phyloP scores from a whole-genome alignment of 331 rosid species.

The Rosa hybrid region DNA sequence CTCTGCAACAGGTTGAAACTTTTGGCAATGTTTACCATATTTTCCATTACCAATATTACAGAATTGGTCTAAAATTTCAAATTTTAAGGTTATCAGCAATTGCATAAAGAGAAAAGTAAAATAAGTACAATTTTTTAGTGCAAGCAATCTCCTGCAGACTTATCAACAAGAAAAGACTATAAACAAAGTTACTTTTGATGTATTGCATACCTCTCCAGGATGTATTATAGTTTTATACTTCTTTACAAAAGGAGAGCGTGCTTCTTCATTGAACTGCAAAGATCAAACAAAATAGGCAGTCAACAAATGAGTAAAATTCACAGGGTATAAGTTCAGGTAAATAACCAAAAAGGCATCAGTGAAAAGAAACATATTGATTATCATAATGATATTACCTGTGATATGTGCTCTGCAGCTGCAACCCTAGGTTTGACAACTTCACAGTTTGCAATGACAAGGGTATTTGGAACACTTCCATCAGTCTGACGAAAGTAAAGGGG shows the following conservation, averaged over 20 bases:
- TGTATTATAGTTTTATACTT: conserved; percentile 43
- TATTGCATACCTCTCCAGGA: conserved; percentile 41
- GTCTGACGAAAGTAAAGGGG: conserved; percentile 27
- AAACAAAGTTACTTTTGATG: background rate
- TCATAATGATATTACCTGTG: conserved; percentile 28
- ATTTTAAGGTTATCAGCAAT: background rate
- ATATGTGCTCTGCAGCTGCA: conserved; percentile 47
- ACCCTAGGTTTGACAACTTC: conserved; percentile 46
- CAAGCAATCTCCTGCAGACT: background rate
- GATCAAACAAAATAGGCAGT: background rate
- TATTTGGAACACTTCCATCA: conserved; percentile 41
- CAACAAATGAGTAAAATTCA: background rate
- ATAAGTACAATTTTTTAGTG: background rate
- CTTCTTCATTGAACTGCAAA: conserved; percentile 45
- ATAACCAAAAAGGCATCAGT: background rate
- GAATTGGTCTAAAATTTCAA: background rate
- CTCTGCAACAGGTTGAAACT: background rate
- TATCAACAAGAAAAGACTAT: background rate
- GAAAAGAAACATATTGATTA: background rate
- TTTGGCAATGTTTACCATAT: background rate
- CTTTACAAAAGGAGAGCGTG: conserved; percentile 45
- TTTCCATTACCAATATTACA: background rate
- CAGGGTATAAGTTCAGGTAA: background rate
- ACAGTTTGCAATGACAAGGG: conserved; percentile 43
- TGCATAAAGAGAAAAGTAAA: background rate